phyloP scores from a whole-genome alignment of 805 yeast species.

The Nadsonia fulvescens region DNA sequence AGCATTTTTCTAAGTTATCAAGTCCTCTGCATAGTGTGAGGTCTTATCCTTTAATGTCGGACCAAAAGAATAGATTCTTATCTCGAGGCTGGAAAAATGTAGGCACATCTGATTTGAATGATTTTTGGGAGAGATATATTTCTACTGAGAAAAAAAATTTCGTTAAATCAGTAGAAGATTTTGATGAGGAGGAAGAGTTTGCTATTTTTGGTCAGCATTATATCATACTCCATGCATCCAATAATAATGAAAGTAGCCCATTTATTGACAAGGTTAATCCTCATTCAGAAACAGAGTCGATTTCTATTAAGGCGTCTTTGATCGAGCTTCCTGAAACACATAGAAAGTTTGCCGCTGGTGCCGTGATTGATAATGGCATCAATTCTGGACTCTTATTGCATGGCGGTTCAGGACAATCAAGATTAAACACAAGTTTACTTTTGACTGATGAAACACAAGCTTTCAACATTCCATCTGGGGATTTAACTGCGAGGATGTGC shows the following conservation, averaged over 20 bases:
- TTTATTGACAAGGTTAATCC: neutral
- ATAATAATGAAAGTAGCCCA: constrained; percentile 15
- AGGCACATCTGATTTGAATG: constrained; percentile 28
- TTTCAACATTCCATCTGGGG: constrained; percentile 5
- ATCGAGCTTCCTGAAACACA: constrained; percentile 7
- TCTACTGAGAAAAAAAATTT: constrained; percentile 21
- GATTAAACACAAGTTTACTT: constrained; percentile 9
- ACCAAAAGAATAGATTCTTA: constrained; percentile 34
- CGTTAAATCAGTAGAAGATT: constrained; percentile 39
- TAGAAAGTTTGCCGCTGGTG: constrained; percentile 28
- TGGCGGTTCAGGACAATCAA: constrained; percentile 20
- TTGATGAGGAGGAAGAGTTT: constrained; percentile 78
- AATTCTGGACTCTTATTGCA: constrained; percentile 14
- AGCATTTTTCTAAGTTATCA: constrained; percentile 45
- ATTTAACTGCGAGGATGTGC: constrained; percentile 31
- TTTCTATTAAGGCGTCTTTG: neutral
- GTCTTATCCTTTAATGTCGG: constrained; percentile 30
- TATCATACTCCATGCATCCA: constrained; percentile 43
- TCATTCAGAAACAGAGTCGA: constrained; percentile 2
- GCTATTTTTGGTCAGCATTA: constrained; percentile 61
- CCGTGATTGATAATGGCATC: constrained; percentile 7
- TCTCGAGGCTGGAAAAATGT: constrained; percentile 25
- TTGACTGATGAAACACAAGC: constrained; percentile 4
- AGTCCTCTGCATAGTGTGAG: constrained; percentile 54
- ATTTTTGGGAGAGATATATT: constrained; percentile 37